Conservation (phyloP, 208 protist species). For the Acanthamoeba rhysodes region DNA sequence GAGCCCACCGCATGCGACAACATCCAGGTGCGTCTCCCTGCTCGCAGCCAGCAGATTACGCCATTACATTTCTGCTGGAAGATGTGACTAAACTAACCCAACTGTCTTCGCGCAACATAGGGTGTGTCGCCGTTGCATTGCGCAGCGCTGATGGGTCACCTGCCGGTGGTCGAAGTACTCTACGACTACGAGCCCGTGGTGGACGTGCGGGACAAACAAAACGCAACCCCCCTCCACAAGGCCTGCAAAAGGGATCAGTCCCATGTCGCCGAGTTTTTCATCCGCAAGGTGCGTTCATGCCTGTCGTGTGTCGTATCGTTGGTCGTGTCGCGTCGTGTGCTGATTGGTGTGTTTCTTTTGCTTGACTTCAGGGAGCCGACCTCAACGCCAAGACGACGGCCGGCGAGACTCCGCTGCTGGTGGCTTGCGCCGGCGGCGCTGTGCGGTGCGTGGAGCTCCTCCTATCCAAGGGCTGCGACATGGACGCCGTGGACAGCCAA, state of each 20-base stretch:
- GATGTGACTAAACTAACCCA: neutral
- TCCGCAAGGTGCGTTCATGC: neutral
- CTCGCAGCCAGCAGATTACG: neutral
- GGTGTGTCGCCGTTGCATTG: slow-evolving; percentile 29
- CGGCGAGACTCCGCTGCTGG: slow-evolving; percentile 21
- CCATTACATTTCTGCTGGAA: neutral
- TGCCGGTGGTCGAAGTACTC: slow-evolving; percentile 30
- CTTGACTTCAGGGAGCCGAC: neutral
- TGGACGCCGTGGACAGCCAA: neutral
- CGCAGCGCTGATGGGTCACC: slow-evolving; percentile 47
- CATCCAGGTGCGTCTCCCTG: slow-evolving; percentile 10
- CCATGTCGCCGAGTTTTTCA: slow-evolving; percentile 17
- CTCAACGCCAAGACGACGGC: neutral
- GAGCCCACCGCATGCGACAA: slow-evolving; percentile 37
- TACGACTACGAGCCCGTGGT: slow-evolving; percentile 19
- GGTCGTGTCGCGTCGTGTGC: too few species aligned
- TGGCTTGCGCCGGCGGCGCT: neutral
- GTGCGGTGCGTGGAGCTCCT: slow-evolving; percentile 45
- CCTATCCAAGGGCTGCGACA: slow-evolving; percentile 50
- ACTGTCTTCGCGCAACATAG: neutral
- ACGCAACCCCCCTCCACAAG: slow-evolving; percentile 31
- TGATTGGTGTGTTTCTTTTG: too few species aligned
- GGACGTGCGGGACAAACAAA: slow-evolving; percentile 34
- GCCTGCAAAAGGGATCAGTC: slow-evolving; percentile 57
- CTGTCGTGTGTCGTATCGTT: too few species aligned